Base-by-base conservation (phyloP, 257 asterid genomes). In the Forsythia suspensa region DNA sequence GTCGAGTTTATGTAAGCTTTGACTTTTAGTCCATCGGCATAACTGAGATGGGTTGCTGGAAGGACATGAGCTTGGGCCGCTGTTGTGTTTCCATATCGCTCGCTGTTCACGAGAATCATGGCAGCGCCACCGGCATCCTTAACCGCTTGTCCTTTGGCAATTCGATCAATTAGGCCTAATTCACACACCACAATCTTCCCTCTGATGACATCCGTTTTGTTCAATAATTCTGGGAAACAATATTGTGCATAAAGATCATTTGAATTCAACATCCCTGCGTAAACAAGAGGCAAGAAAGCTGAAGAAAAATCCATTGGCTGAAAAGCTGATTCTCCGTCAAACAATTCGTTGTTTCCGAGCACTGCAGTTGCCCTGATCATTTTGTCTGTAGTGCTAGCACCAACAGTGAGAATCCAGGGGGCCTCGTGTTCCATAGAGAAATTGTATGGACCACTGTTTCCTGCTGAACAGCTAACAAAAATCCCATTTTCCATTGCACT, bases 351-450 rank as follows among this genome's bases (percentile, higher is more conserved):
- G 59, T 89, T 83, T 61, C 89, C 91, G 6, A 89, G 82, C n/a
- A 81, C 37, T 3, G 76, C 88, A 2, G 77, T 80, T 1, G 88
- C 90, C 71, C 38, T 74, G 16, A 89, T 5, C 48, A 75, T 80
- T 34, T 91, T 76, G 20, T 87, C 89, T n/a, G 39, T 44, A 0
- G 89, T 84, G 75, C 92, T 86, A 2, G 94, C 91, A 4, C 92
- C 94, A 4, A 89, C 91, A 0, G 90, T 81, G 51, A 89, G 88
- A 9, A 82, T 72, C 93, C 93, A 89, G 0, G 91, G 91, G 18
- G 91, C 89, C 12, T 66, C 85, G 8, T 86, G 82, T 0, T 39
- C 0, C 11, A 83, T 1, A 0, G 83, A 10, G 0, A 6, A 13
- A 48, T 9, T 0, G 16, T 7, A 6, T 0, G 90, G 88, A 34